Base-by-base conservation (phyloP, 176 grass and related monocot species). In the Avena atlantica region DNA sequence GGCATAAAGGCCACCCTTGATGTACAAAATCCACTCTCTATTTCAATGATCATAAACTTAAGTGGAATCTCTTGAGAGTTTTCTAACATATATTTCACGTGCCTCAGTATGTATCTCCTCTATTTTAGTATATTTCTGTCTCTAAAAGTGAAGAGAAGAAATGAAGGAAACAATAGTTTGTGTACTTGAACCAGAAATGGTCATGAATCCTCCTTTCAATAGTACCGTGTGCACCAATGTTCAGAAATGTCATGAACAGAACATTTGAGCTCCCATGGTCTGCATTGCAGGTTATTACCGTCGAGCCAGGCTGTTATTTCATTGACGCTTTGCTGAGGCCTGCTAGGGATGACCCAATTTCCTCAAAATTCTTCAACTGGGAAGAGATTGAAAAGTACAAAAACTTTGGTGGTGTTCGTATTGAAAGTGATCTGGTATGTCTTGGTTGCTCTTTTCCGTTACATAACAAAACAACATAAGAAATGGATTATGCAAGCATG, bases 341-440 rank as follows among this genome's bases (percentile, higher is more conserved):
- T 61, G 90, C 87, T 12, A 84, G 83, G 84, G 82, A 90, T 78
- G 87, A 96, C 79, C 84, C 85, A 68, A 40, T 86, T 83, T 92
- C 79, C 14, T 88, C 92, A 5, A 94, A 94, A 79, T 94, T 92
- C 87, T 94, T 98, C 73, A 94, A 94, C 66, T 88, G 62, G 81
- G 79, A 94, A 83, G 89, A 94, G 78, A 50, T 98, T 55, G 87
- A 88, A 45, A 95, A 89, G 51, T 91, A 85, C 44, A 93, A 88
- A 85, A 94, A 51, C n/a, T 98, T 96, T 78, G 96, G 96, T 76
- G 96, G 96, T 79, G 90, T 98, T 81, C 89, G 91, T 42, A 98
- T 98, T 78, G 96, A 96, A 95, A 98, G 96, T 87, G 84, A 94
- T 88, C 84, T 98, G 93, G 93, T 98, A 96, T 89, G 92, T 78